phyloP scores from a whole-genome alignment of 371 early-diverging fungal species.

The Encephalitozoon cuniculi region DNA sequence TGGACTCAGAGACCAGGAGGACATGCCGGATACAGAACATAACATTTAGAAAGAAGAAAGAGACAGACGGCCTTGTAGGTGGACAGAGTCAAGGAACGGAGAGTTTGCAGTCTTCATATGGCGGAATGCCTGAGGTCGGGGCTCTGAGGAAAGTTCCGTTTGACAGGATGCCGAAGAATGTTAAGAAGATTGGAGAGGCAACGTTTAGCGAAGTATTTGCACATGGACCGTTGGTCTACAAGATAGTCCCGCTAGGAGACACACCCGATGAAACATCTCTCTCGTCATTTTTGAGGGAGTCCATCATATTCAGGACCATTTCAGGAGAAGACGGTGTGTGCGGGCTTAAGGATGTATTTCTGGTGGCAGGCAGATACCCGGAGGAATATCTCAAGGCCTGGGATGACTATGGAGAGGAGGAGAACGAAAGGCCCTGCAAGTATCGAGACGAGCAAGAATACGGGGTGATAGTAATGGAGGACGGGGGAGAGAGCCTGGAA shows the following conservation, averaged over 20 bases:
- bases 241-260: slow-evolving; percentile 48
- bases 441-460: slow-evolving; percentile 54
- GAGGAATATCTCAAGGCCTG: slow-evolving; percentile 60
- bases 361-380: slow-evolving; percentile 39
- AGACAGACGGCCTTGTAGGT: not conserved
- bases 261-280: not conserved
- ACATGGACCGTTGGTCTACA: slow-evolving; percentile 27
- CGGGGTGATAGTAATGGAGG: slow-evolving; percentile 66
- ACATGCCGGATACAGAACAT: not conserved
- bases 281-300: slow-evolving; percentile 41
- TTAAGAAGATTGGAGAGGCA: slow-evolving; percentile 55
- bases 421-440: slow-evolving; percentile 64
- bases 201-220: slow-evolving; percentile 55
- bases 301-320: slow-evolving; percentile 24
- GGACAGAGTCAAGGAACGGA: not conserved
- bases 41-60: not conserved
- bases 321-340: slow-evolving; percentile 22
- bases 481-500: slow-evolving; percentile 67
- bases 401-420: slow-evolving; percentile 65
- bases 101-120: not conserved
- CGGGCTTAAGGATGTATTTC: slow-evolving; percentile 20
- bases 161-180: slow-evolving; percentile 10
- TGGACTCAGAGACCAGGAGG: not conserved
- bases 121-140: not conserved
- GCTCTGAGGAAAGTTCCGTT: not conserved